phyloP scores from a whole-genome alignment of 306 rosid genomes.

The Oemleria cerasiformis region DNA sequence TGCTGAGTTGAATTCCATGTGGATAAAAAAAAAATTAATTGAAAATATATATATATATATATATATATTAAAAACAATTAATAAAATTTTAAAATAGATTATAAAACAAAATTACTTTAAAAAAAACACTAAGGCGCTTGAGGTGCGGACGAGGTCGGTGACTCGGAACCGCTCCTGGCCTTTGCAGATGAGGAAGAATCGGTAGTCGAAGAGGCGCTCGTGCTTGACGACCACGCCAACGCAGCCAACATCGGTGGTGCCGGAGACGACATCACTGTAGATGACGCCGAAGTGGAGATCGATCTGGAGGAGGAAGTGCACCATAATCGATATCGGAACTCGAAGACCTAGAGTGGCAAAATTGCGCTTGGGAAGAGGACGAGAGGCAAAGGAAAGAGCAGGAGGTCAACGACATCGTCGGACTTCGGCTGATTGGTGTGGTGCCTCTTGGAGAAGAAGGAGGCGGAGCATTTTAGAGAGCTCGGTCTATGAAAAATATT shows the following conservation, averaged over 20 bases:
- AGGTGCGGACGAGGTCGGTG: slow-evolving; percentile 57
- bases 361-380: slow-evolving; percentile 96
- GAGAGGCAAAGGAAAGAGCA: slow-evolving; percentile 79
- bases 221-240: slow-evolving; percentile 93
- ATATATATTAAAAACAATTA: no score
- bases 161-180: slow-evolving; percentile 97
- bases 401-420: slow-evolving; percentile 80
- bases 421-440: slow-evolving; percentile 72
- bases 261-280: slow-evolving; percentile 70
- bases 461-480: slow-evolving; percentile 66
- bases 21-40: no score
- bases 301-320: slow-evolving; percentile 93
- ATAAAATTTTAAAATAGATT: no score
- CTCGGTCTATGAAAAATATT: slow-evolving; percentile 9
- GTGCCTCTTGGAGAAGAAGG: slow-evolving; percentile 81
- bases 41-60: no score
- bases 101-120: no score
- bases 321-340: slow-evolving; percentile 95
- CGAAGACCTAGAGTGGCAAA: slow-evolving; percentile 94
- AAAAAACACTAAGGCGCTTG: no score
- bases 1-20: no score
- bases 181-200: slow-evolving; percentile 88
- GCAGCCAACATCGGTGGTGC: slow-evolving; percentile 83
- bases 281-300: slow-evolving; percentile 98
- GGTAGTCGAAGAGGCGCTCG: slow-evolving; percentile 92